These are phyloP conservation scores for Saturnispora diversa DNA, from an alignment of 805 yeast species.

Conservation along the genomic window DNA sequence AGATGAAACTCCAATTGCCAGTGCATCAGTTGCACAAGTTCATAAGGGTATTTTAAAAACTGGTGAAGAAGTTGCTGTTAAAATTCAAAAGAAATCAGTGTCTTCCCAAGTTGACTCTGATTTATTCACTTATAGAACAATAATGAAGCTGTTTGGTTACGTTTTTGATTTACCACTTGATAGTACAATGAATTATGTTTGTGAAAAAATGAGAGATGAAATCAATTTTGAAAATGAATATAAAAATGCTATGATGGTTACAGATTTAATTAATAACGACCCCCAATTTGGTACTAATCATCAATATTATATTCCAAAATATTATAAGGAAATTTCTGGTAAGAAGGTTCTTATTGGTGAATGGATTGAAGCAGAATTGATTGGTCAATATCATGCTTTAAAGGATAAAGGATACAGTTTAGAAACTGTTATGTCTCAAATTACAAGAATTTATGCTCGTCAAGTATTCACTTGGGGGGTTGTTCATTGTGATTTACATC, in stretches of 20 bases:
- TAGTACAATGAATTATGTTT: slow-evolving; percentile 47
- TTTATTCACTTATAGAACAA: slow-evolving; percentile 45
- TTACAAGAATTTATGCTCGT: slow-evolving; percentile 43
- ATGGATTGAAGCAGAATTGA: slow-evolving; percentile 67
- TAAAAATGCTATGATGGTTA: slow-evolving; percentile 40
- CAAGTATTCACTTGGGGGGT: slow-evolving; percentile 62
- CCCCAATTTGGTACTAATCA: slow-evolving; percentile 25
- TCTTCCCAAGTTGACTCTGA: slow-evolving; percentile 54
- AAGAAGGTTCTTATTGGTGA: slow-evolving; percentile 53
- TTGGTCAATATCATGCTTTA: slow-evolving; percentile 40
- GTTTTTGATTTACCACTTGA: slow-evolving; percentile 59
- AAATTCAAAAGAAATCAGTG: slow-evolving; percentile 59
- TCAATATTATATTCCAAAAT: slow-evolving; percentile 49
- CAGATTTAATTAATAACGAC: slow-evolving; percentile 36
- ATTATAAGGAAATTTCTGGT: slow-evolving; percentile 39
- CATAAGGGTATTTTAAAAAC: slow-evolving; percentile 42
- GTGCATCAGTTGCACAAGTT: slow-evolving; percentile 71
- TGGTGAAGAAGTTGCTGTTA: slow-evolving; percentile 53
- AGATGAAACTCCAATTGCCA: slow-evolving; percentile 56
- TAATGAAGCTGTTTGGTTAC: slow-evolving; percentile 45
- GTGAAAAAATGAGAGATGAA: slow-evolving; percentile 51
- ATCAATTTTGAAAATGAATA: slow-evolving; percentile 53
- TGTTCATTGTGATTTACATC: slow-evolving; percentile 74
- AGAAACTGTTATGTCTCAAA: slow-evolving; percentile 38
- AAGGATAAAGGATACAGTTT: slow-evolving; percentile 33